These are phyloP conservation scores for Megacollybia marginata DNA, from an alignment of 768 basidiomycete genomes.

Conservation along the genomic window DNA sequence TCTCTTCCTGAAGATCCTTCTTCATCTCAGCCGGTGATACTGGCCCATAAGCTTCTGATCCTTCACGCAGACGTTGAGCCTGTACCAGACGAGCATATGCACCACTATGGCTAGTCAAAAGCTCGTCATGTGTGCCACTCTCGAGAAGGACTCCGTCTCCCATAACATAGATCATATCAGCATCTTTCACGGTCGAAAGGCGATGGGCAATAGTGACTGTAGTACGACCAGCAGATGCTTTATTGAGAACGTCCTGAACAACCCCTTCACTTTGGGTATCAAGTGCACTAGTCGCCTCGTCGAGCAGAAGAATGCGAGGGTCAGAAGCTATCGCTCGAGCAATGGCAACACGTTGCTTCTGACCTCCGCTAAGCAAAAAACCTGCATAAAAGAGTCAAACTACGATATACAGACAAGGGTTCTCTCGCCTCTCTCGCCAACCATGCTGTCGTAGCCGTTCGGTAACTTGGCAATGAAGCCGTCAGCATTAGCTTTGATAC, in stretches of 20 bases:
- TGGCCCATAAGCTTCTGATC: slow-evolving; percentile 17
- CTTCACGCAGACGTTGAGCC: slow-evolving; percentile 72
- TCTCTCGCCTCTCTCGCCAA: slow-evolving; percentile 60
- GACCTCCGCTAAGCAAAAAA: slow-evolving; percentile 29
- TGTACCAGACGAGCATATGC: slow-evolving; percentile 71
- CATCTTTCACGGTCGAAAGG: slow-evolving; percentile 80
- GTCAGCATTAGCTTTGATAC: slow-evolving; percentile 84
- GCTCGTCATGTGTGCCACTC: slow-evolving; percentile 67
- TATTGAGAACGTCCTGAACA: slow-evolving; percentile 87
- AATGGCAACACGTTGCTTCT: slow-evolving; percentile 79
- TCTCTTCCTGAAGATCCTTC: slow-evolving; percentile 47
- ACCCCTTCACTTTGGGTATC: slow-evolving; percentile 85
- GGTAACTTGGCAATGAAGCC: slow-evolving; percentile 79
- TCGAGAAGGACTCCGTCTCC: slow-evolving; percentile 80
- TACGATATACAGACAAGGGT: no score
- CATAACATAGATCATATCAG: slow-evolving; percentile 83
- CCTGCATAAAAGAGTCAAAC: slow-evolving; percentile 14
- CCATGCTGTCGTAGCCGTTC: slow-evolving; percentile 78
- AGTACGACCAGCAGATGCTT: slow-evolving; percentile 72
- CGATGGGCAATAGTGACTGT: slow-evolving; percentile 79
- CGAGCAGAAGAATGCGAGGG: slow-evolving; percentile 79
- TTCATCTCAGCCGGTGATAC: slow-evolving; percentile 26
- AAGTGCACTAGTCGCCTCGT: slow-evolving; percentile 82
- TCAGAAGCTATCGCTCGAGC: slow-evolving; percentile 87
- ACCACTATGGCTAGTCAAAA: slow-evolving; percentile 51